Conservation (phyloP, 208 protist species). For the Acanthamoeba triangularis region DNA sequence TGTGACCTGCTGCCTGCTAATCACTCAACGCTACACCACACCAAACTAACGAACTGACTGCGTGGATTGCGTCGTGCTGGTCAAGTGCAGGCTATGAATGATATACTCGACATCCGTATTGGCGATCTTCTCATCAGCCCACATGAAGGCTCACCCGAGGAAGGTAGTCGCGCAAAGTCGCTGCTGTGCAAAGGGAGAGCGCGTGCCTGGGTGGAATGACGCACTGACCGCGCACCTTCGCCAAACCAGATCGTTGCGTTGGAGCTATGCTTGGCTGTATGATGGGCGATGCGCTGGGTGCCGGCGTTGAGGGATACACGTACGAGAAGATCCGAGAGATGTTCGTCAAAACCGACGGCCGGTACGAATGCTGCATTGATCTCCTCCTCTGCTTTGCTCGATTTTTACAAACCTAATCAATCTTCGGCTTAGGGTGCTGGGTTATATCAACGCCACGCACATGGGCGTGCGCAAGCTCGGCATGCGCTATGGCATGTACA, state of each 20-base stretch:
- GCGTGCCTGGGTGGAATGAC: not conserved
- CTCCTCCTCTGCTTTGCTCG: not conserved
- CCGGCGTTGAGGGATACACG: constrained; percentile 31
- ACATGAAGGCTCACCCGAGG: not conserved
- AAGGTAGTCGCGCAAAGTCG: not conserved
- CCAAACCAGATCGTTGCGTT: constrained; percentile 43
- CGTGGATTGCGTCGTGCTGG: too few species aligned
- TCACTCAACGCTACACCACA: not conserved
- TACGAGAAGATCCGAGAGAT: not conserved
- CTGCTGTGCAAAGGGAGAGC: not conserved
- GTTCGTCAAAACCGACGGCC: constrained; percentile 14
- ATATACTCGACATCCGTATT: not conserved
- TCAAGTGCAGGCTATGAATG: not conserved
- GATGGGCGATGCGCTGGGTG: constrained; percentile 38
- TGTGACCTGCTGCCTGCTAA: too few species aligned
- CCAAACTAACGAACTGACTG: too few species aligned
- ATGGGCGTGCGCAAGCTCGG: constrained; percentile 52
- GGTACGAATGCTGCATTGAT: not conserved
- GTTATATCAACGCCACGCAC: constrained; percentile 30
- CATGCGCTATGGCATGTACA: constrained; percentile 35
- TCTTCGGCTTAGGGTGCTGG: not conserved
- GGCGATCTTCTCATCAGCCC: not conserved
- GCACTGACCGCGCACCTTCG: not conserved
- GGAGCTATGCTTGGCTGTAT: constrained; percentile 47
- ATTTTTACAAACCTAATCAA: not conserved